These are phyloP conservation scores for Phoma sp. DNA, from an alignment of 2,329 filamentous ascomycete species.

Conservation along the genomic window DNA sequence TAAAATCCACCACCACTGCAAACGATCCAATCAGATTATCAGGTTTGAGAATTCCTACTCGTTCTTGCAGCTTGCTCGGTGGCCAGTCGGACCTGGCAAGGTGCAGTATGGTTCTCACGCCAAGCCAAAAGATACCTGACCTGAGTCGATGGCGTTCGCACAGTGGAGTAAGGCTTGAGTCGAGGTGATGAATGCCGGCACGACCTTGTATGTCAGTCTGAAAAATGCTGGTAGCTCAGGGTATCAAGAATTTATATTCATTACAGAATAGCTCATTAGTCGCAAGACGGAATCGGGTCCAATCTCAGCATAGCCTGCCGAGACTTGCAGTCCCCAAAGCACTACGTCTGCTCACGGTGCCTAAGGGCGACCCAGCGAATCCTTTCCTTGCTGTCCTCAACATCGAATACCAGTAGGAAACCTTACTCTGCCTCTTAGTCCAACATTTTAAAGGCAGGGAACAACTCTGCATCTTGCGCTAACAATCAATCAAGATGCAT, in stretches of 20 bases:
- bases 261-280: slow-evolving; percentile 20
- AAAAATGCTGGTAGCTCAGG: background rate
- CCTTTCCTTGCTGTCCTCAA: background rate
- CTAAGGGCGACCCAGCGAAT: background rate
- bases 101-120: too few species aligned
- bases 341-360: background rate
- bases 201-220: background rate
- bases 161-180: too few species aligned
- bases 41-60: too few species aligned
- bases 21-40: too few species aligned
- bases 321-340: slow-evolving; percentile 1
- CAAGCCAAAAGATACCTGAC: too few species aligned
- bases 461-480: slow-evolving; percentile 8
- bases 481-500: slow-evolving; percentile 15
- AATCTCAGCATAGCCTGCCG: slow-evolving; percentile 2
- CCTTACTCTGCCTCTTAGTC: background rate
- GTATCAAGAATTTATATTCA: slow-evolving; percentile 21
- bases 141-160: too few species aligned
- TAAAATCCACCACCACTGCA: too few species aligned
- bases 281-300: slow-evolving; percentile 3
- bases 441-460: background rate
- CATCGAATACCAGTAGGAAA: slow-evolving; percentile 1
- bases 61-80: too few species aligned
- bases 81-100: too few species aligned
- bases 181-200: too few species aligned